Conservation (phyloP, 495 filamentous ascomycete species). For the Penicillium egyptiacum region DNA sequence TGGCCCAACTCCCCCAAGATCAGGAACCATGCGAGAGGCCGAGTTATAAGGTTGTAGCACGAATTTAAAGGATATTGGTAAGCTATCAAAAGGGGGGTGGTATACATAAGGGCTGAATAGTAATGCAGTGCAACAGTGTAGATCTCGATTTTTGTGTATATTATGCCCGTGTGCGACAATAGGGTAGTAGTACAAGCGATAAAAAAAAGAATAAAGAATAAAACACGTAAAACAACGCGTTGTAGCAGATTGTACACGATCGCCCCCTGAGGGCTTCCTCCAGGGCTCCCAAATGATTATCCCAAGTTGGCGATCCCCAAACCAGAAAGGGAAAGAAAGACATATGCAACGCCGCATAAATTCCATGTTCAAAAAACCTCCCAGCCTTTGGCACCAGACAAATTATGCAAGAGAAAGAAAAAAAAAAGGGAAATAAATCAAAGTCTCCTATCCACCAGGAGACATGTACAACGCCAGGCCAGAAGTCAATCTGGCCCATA, state of each 20-base stretch:
- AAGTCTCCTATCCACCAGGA: slow-evolving; percentile 21
- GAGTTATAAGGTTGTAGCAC: not conserved
- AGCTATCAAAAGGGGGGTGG: not conserved
- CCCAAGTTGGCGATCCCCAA: slow-evolving; percentile 20
- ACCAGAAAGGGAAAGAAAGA: slow-evolving; percentile 3
- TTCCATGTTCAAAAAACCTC: slow-evolving; percentile 19
- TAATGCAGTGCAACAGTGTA: slow-evolving; percentile 4
- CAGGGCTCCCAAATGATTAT: slow-evolving; percentile 26
- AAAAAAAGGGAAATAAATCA: slow-evolving; percentile 20
- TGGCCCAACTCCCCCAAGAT: not conserved
- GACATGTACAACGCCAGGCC: slow-evolving; percentile 43
- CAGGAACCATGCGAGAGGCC: slow-evolving; percentile 17
- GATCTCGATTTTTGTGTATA: slow-evolving; percentile 20
- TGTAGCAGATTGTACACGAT: slow-evolving; percentile 33
- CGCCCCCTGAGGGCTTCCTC: slow-evolving; percentile 10
- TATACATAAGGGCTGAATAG: not conserved
- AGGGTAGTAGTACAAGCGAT: slow-evolving; percentile 25
- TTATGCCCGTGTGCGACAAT: slow-evolving; percentile 21
- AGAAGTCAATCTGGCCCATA: slow-evolving; percentile 23
- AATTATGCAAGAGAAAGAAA: slow-evolving; percentile 32
- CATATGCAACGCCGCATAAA: slow-evolving; percentile 29
- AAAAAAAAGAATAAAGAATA: slow-evolving; percentile 8
- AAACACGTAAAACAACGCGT: slow-evolving; percentile 16
- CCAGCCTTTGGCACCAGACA: slow-evolving; percentile 25
- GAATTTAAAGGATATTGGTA: not conserved